Evolutionary conservation across 2,329 filamentous ascomycete species (phyloP).

Genomic region (Talaromyces amestolkiae): DNA sequence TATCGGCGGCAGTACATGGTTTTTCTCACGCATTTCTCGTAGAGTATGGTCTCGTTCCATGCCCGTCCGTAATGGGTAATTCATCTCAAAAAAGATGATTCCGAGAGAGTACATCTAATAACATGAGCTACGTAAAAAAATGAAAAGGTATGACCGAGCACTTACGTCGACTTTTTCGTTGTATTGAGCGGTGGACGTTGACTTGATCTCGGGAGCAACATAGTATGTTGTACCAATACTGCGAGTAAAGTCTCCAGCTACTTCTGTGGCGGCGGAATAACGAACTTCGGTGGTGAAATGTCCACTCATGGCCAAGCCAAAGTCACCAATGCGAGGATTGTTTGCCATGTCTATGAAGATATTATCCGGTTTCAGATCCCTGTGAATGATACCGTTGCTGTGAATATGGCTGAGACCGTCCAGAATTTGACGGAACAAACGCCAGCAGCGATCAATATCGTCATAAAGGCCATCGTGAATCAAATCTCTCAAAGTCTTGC

Average conservation of each 20-base stretch:
- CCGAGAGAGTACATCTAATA: constrained; percentile 88
- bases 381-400: constrained; percentile 84
- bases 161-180: constrained; percentile 87
- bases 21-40: constrained; percentile 64
- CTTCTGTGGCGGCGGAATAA: constrained; percentile 37
- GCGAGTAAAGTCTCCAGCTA: constrained; percentile 45
- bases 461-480: constrained; percentile 73
- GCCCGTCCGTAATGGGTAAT: constrained; percentile 58
- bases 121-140: constrained; percentile 17
- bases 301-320: constrained; percentile 87
- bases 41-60: constrained; percentile 67
- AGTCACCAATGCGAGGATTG: constrained; percentile 94
- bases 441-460: constrained; percentile 77
- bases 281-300: constrained; percentile 52
- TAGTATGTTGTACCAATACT: constrained; percentile 80
- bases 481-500: constrained; percentile 77
- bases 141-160: constrained; percentile 20
- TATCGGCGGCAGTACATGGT: constrained; percentile 67
- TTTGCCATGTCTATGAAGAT: constrained; percentile 90
- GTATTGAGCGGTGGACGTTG: constrained; percentile 71
- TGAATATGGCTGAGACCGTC: constrained; percentile 91
- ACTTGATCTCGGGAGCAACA: constrained; percentile 86
- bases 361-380: constrained; percentile 95
- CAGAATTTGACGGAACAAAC: constrained; percentile 83
- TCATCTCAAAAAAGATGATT: constrained; percentile 99